These are phyloP conservation scores for Gymnopus androsaceus DNA, from an alignment of 1,284 basidiomycete genomes.

Conservation along the genomic window DNA sequence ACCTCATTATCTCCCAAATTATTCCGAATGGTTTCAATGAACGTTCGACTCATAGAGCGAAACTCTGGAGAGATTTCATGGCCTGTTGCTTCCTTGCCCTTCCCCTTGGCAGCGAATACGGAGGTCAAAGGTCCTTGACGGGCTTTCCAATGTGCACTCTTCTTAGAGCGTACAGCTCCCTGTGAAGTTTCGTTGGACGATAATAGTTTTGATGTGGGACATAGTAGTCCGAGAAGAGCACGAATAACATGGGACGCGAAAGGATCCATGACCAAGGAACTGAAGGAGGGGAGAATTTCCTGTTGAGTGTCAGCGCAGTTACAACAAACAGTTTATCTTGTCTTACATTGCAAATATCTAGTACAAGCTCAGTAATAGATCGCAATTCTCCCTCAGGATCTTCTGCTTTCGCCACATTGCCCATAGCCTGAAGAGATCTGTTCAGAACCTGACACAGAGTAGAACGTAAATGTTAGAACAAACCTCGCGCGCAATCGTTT, in stretches of 20 bases:
- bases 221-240: conserved; percentile 74
- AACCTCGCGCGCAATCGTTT: conserved; percentile 84
- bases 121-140: conserved; percentile 76
- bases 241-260: conserved; percentile 89
- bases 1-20: conserved; percentile 74
- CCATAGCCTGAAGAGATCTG: conserved; percentile 51
- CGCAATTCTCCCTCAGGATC: conserved; percentile 67
- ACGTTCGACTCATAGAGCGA: conserved; percentile 44
- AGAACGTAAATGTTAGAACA: not conserved
- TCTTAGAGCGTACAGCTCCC: conserved; percentile 67
- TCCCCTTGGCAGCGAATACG: conserved; percentile 54
- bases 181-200: conserved; percentile 36
- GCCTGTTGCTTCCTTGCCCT: conserved; percentile 23
- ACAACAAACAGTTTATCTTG: conserved; percentile 8
- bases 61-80: conserved; percentile 55
- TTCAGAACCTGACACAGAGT: not conserved
- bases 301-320: conserved; percentile 30
- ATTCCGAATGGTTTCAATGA: conserved; percentile 57
- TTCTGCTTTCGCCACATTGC: conserved; percentile 54
- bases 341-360: conserved; percentile 66
- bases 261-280: conserved; percentile 73
- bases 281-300: conserved; percentile 70
- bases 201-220: conserved; percentile 47
- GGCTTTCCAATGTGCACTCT: conserved; percentile 74
- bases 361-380: conserved; percentile 68